Evolutionary conservation across 2,329 filamentous ascomycete genomes (phyloP), one percentile per base, ranked within the genome.

Genomic region (Xylariaceae sp.): DNA sequence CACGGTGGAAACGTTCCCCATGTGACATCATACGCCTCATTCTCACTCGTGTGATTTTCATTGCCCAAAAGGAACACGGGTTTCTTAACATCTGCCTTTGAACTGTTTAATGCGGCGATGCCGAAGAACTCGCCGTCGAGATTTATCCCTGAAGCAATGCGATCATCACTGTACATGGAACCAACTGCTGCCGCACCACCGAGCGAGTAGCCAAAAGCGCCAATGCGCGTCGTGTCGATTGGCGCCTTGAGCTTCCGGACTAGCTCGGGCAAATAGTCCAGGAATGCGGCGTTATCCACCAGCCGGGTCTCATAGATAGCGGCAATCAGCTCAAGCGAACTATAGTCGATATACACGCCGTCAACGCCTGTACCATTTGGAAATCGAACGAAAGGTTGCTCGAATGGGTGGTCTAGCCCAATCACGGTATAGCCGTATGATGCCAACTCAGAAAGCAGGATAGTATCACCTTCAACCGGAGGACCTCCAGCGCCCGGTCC

Each of bases 351-450:
- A 1, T 56, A 46, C 3, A 67, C 51, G 2, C 67, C 67, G 2
- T 46, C 44, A 7, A 69, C 59, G 2, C 62, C 65, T 0, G 67
- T 69, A 6, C 67, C 67, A 20, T 71, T 69, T 2, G 68, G 67
- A 6, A 57, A 70, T 4, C 60, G 58, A 16, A 71, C 29, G 50
- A 66, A 70, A 0, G 68, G 66, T 53, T 70, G 68, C 54, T 70
- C 66, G 12, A 60, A 68, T 2, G 65, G 59, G 29, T 71, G 68
- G 20, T 71, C 67, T 16, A 69, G 42, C 10, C 64, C 67, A 19
- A 66, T 59, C 12, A 70, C 57, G 9, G 55, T 56, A 44, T 69
- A 70, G 3, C 68, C 68, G 45, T 65, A 48, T 5, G 60, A 63
- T 0, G 53, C 61, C 6, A 65, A 44, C 20, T 66, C 65, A 3